A percentile compares a stretch with the other conserved stretches of the same genome.
These are phyloP conservation scores for Cytospora piceicola DNA, from an alignment of 2,329 filamentous ascomycete genomes.

Conservation along the genomic window DNA sequence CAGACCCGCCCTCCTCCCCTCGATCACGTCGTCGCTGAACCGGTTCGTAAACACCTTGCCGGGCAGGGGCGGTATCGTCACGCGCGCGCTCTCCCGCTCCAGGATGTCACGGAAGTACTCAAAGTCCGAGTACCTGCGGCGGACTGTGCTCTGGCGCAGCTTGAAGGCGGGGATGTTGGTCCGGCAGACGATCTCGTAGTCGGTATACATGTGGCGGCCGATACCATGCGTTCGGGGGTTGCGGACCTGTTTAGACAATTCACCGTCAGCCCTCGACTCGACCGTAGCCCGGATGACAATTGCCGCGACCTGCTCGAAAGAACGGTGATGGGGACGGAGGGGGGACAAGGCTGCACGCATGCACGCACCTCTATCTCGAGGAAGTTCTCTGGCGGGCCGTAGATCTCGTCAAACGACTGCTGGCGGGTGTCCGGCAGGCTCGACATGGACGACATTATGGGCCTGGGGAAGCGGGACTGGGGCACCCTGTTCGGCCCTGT, in stretches of 20 bases:
- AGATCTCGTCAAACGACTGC: conserved; percentile 99
- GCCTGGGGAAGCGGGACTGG: conserved; percentile 48
- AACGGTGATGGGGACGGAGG: neutral
- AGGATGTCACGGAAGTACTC: conserved; percentile 98
- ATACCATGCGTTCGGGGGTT: conserved; percentile 94
- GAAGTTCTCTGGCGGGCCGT: conserved; percentile 97
- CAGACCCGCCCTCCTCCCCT: conserved; percentile 86
- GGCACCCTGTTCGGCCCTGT: conserved; percentile 26
- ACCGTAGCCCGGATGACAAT: no score
- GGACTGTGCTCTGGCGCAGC: conserved; percentile 83
- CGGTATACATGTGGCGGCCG: conserved; percentile 95
- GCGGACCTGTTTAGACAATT: conserved; percentile 66
- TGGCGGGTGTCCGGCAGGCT: conserved; percentile 75
- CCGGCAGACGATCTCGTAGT: conserved; percentile 96
- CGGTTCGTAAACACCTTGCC: conserved; percentile 98
- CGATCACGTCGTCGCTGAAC: conserved; percentile 98
- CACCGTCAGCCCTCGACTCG: neutral
- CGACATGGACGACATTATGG: conserved; percentile 56
- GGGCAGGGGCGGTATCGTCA: conserved; percentile 92
- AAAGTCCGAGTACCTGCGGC: conserved; percentile 95
- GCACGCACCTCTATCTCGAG: conserved; percentile 89
- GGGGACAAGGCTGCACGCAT: neutral
- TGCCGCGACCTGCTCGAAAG: no score
- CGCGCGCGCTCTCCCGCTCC: conserved; percentile 89
- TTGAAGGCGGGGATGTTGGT: conserved; percentile 99